These are phyloP conservation scores for Sporobolus alterniflorus DNA, from an alignment of 202 grass and related monocot genomes.

Conservation along the genomic window DNA sequence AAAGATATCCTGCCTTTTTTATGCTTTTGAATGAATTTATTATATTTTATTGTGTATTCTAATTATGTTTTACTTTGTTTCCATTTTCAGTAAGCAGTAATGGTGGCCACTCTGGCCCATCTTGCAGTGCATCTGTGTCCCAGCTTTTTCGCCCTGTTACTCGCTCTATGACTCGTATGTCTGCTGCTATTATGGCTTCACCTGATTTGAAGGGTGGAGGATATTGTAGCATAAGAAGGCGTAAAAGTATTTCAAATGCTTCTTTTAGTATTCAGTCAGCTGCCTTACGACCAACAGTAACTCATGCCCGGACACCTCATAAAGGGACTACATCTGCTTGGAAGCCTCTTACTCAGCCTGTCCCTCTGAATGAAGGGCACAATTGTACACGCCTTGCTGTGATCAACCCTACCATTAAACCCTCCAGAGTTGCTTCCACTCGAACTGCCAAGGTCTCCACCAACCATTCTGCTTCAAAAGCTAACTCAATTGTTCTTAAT, in stretches of 20 bases:
- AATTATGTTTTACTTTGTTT: constrained; percentile 8
- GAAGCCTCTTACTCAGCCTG: constrained; percentile 51
- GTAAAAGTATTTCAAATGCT: constrained; percentile 22
- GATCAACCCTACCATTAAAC: constrained; percentile 46
- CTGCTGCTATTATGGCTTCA: constrained; percentile 17
- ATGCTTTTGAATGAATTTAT: not conserved
- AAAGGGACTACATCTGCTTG: constrained; percentile 46
- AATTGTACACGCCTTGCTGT: constrained; percentile 32
- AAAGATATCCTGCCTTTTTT: not conserved
- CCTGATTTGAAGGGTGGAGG: constrained; percentile 34
- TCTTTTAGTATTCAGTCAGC: constrained; percentile 43
- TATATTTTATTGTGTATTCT: constrained; percentile 13
- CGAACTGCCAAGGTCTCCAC: constrained; percentile 32
- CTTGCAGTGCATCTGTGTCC: constrained; percentile 31
- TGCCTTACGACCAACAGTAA: constrained; percentile 28
- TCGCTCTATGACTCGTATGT: constrained; percentile 46
- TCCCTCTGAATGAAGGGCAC: constrained; percentile 31
- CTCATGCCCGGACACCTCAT: constrained; percentile 39
- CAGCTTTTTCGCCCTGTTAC: constrained; percentile 49
- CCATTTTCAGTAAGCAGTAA: constrained; percentile 45
- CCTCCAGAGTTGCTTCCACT: constrained; percentile 39
- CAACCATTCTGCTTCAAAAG: constrained; percentile 22
- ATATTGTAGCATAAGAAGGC: constrained; percentile 20
- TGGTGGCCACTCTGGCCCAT: constrained; percentile 31
- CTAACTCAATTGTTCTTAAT: constrained; percentile 14